phyloP scores from a whole-genome alignment of 2,329 filamentous ascomycete species.

The Coniochaeta ligniaria region DNA sequence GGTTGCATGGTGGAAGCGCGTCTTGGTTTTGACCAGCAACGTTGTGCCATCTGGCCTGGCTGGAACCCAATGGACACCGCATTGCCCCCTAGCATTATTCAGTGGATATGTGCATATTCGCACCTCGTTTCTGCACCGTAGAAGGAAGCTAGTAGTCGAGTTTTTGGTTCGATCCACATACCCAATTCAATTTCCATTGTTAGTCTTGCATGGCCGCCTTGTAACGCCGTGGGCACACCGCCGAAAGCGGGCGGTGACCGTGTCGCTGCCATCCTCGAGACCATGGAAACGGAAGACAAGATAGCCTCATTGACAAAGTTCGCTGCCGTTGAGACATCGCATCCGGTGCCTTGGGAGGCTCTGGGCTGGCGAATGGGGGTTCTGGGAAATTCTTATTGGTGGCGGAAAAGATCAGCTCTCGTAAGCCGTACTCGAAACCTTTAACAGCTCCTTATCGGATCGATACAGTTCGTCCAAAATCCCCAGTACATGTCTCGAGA shows the following conservation, averaged over 20 bases:
- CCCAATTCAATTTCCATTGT: constrained; percentile 15
- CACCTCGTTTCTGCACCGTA: constrained; percentile 23
- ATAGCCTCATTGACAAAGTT: neutral
- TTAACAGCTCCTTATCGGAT: neutral
- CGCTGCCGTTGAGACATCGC: neutral
- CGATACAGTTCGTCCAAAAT: neutral
- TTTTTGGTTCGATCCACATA: constrained; percentile 17
- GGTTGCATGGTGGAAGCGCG: constrained; percentile 14
- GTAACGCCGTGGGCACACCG: neutral
- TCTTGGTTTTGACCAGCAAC: constrained; percentile 31
- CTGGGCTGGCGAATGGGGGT: neutral
- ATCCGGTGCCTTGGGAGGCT: neutral
- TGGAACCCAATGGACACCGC: constrained; percentile 27
- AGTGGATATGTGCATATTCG: constrained; percentile 23
- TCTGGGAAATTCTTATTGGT: neutral
- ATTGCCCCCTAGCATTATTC: constrained; percentile 12
- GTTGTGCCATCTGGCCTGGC: constrained; percentile 39
- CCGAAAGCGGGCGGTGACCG: neutral
- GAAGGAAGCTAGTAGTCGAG: constrained; percentile 22
- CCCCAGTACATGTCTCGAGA: neutral
- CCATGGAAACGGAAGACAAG: neutral
- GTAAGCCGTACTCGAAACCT: neutral
- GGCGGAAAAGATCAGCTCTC: neutral
- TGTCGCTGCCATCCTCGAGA: neutral
- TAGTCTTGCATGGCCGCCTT: constrained; percentile 5